These are phyloP conservation scores for Sordariomycetes sp. DNA, from an alignment of 2,329 filamentous ascomycete species.

Conservation along the genomic window DNA sequence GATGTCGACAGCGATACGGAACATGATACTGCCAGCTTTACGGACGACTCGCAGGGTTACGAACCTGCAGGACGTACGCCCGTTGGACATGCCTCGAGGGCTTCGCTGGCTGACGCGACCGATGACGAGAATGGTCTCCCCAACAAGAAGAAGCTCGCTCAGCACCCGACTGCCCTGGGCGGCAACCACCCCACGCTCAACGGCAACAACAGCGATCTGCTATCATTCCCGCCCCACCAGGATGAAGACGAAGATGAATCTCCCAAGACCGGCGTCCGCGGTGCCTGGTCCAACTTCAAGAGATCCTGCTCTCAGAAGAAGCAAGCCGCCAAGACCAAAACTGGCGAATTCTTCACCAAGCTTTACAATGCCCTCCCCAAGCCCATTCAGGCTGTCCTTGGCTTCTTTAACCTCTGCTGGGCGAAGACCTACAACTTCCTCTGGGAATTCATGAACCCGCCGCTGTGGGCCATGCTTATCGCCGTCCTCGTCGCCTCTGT, in stretches of 20 bases:
- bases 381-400: conserved; percentile 21
- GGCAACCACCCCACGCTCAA: conserved; percentile 18
- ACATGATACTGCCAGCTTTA: conserved; percentile 17
- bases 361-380: conserved; percentile 22
- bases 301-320: conserved; percentile 19
- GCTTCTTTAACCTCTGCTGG: conserved; percentile 6
- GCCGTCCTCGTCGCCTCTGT: conserved; percentile 83
- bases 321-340: conserved; percentile 11
- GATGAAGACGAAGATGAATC: conserved; percentile 30
- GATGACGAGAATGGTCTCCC: conserved; percentile 28
- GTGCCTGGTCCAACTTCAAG: conserved; percentile 27
- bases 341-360: conserved; percentile 14
- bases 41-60: conserved; percentile 36
- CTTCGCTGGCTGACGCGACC: conserved; percentile 39
- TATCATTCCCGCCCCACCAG: conserved; percentile 52
- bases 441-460: conserved; percentile 90
- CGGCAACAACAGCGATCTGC: conserved; percentile 39
- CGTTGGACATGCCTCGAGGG: conserved; percentile 36
- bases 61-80: conserved; percentile 49
- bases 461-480: conserved; percentile 82
- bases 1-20: conserved; percentile 25
- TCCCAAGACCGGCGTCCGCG: conserved; percentile 27
- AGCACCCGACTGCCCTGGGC: conserved; percentile 12
- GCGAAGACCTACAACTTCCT: conserved; percentile 49
- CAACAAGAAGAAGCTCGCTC: conserved; percentile 19